phyloP scores from a whole-genome alignment of 129 eudicot species.

The Flaveria ramosissima region DNA sequence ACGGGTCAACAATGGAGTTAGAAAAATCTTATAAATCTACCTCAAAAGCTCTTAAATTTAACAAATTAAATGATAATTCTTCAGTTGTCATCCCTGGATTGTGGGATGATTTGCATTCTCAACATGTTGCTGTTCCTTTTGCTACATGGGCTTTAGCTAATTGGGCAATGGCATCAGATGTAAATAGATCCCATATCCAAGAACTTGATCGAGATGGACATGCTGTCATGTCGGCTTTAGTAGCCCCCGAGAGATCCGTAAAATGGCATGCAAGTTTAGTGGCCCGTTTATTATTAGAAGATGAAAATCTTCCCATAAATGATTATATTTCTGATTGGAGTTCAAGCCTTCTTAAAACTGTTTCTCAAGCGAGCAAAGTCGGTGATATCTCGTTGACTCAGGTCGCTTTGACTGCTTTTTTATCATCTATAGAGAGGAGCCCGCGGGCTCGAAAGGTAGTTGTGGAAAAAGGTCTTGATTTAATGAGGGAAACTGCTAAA shows the following conservation, averaged over 20 bases:
- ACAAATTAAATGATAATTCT: slow-evolving; percentile 48
- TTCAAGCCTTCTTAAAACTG: slow-evolving; percentile 74
- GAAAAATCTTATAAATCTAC: slow-evolving; percentile 38
- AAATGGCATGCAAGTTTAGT: slow-evolving; percentile 97
- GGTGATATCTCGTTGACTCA: slow-evolving; percentile 69
- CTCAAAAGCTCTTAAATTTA: slow-evolving; percentile 37
- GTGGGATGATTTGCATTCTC: slow-evolving; percentile 98
- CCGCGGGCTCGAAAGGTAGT: slow-evolving; percentile 58
- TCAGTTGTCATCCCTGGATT: slow-evolving; percentile 84
- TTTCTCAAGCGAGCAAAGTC: slow-evolving; percentile 77
- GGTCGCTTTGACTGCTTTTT: slow-evolving; percentile 80
- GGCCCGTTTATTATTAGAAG: slow-evolving; percentile 83
- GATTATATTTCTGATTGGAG: slow-evolving; percentile 86
- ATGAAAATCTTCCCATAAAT: slow-evolving; percentile 63
- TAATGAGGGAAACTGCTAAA: slow-evolving; percentile 85
- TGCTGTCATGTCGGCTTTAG: slow-evolving; percentile 86
- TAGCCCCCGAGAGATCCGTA: slow-evolving; percentile 97
- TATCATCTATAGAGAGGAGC: slow-evolving; percentile 74
- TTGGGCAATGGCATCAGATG: slow-evolving; percentile 98
- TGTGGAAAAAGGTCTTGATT: slow-evolving; percentile 78
- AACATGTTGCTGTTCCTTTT: slow-evolving; percentile 98
- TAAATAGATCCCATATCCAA: slow-evolving; percentile 82
- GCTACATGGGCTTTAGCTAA: slow-evolving; percentile 99
- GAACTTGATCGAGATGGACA: slow-evolving; percentile 92
- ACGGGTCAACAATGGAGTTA: slow-evolving; percentile 45